Evolutionary conservation across 2,329 filamentous ascomycete species (phyloP).

Genomic region (Colletotrichum chlorophyti): DNA sequence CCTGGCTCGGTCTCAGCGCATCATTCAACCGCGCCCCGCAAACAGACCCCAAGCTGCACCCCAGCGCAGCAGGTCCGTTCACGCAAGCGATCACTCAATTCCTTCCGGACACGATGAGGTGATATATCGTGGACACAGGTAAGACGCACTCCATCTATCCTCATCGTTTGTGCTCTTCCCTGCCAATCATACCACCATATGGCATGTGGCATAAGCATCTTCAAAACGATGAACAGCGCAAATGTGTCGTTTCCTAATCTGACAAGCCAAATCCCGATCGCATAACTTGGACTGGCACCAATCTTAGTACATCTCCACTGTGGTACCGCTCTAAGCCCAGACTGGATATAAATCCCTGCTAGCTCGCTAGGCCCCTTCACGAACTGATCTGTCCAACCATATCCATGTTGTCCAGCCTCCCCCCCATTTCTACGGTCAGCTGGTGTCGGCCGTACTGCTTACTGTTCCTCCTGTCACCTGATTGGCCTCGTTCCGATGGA

Average conservation of each 20-base stretch:
- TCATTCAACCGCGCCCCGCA: neutral
- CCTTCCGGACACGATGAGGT: neutral
- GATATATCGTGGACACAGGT: neutral
- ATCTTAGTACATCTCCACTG: slow-evolving; percentile 15
- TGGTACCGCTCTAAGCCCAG: neutral
- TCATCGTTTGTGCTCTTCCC: slow-evolving; percentile 8
- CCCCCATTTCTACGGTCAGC: neutral
- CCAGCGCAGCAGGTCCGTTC: slow-evolving; percentile 7
- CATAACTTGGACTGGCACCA: slow-evolving; percentile 29
- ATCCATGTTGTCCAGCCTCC: neutral
- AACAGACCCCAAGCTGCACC: neutral
- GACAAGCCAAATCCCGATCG: slow-evolving; percentile 2
- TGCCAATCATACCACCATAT: slow-evolving; percentile 25
- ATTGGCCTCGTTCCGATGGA: neutral
- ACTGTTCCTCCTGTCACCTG: slow-evolving; percentile 6
- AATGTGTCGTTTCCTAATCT: neutral
- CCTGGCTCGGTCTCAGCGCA: neutral
- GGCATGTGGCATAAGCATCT: too few relatives aligned
- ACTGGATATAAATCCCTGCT: slow-evolving; percentile 13
- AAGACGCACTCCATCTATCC: slow-evolving; percentile 6
- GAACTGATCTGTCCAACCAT: slow-evolving; percentile 3
- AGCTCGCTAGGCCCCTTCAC: neutral
- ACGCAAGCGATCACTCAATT: slow-evolving; percentile 15
- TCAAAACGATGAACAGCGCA: slow-evolving; percentile 14
- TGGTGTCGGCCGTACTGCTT: neutral